A percentile compares a stretch with the other conserved stretches of the same genome.
phyloP scores from a whole-genome alignment of 768 basidiomycete species.

The Leccinum rimulosum region DNA sequence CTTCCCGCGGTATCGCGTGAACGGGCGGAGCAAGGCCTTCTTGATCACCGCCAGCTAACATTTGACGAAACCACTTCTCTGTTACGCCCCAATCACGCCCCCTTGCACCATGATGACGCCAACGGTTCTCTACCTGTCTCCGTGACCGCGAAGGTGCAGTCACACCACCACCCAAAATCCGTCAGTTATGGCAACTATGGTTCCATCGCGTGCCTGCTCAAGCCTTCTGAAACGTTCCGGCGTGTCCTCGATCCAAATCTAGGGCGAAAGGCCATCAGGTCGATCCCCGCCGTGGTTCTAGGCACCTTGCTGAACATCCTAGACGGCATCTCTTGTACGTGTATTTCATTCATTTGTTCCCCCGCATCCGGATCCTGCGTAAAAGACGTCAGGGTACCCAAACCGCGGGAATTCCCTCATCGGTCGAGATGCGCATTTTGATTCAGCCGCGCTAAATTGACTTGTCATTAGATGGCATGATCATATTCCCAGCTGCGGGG shows the following conservation, averaged over 20 bases:
- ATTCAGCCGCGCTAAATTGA: conserved; percentile 7
- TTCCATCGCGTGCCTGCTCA: conserved; percentile 4
- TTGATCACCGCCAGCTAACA: neutral
- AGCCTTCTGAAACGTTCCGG: conserved; percentile 8
- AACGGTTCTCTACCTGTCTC: neutral
- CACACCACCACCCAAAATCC: conserved; percentile 11
- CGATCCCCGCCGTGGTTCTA: conserved; percentile 81
- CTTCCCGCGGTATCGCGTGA: neutral
- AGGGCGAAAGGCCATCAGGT: conserved; percentile 28
- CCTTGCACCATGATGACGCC: neutral
- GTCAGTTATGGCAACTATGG: conserved; percentile 8
- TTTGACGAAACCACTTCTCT: conserved; percentile 22
- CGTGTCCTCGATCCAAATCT: conserved; percentile 18
- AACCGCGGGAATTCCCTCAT: neutral
- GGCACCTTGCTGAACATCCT: conserved; percentile 86
- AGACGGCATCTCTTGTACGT: conserved; percentile 89
- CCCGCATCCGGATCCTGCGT: conserved; percentile 2
- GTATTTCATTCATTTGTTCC: neutral
- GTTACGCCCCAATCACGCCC: conserved; percentile 14
- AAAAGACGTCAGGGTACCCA: conserved; percentile 5
- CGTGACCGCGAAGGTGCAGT: conserved; percentile 4
- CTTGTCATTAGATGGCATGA: conserved; percentile 76
- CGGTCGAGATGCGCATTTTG: neutral
- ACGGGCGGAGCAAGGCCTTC: neutral
- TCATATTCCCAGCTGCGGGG: conserved; percentile 84